Percentiles rank a stretch among this genome's conserved stretches.
These are phyloP conservation scores for Irineochytrium annulatum DNA, from an alignment of 192 early-diverging fungal species.

Conservation along the genomic window DNA sequence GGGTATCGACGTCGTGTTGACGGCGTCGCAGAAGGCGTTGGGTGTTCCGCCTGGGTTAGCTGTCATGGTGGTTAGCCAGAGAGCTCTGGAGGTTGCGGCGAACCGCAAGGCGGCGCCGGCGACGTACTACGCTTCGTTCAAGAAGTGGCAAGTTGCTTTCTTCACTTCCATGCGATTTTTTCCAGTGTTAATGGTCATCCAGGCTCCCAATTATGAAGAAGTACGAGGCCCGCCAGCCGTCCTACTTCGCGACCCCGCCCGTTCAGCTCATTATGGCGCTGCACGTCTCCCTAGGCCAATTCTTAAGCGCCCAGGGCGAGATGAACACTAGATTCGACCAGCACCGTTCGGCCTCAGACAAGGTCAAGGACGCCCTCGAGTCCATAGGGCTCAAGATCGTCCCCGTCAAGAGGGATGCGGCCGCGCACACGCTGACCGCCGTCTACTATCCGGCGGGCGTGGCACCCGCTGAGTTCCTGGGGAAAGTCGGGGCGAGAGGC, in stretches of 20 bases:
- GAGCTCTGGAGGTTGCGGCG: constrained; percentile 63
- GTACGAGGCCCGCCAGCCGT: constrained; percentile 87
- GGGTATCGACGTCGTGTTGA: constrained; percentile 86
- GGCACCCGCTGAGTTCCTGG: constrained; percentile 69
- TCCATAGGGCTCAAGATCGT: constrained; percentile 72
- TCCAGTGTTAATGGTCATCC: neutral
- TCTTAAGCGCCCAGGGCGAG: constrained; percentile 53
- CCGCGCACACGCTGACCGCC: constrained; percentile 47
- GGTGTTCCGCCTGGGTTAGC: constrained; percentile 92
- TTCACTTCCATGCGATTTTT: neutral
- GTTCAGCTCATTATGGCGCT: constrained; percentile 91
- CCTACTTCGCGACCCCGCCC: constrained; percentile 96
- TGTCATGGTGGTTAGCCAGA: constrained; percentile 77
- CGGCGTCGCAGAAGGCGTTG: constrained; percentile 92
- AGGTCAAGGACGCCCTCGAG: constrained; percentile 69
- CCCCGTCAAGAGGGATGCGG: constrained; percentile 35
- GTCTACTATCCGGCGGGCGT: constrained; percentile 83
- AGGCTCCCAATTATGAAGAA: constrained; percentile 88
- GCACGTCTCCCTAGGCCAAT: constrained; percentile 73
- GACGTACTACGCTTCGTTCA: constrained; percentile 89
- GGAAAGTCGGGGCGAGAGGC: constrained; percentile 70
- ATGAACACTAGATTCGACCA: constrained; percentile 76
- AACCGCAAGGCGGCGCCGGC: constrained; percentile 72
- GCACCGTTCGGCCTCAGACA: constrained; percentile 67
- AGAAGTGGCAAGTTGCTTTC: constrained; percentile 87